Conservation (phyloP, 2,329 filamentous ascomycete genomes). For the Cladophialophora chaetospira region DNA sequence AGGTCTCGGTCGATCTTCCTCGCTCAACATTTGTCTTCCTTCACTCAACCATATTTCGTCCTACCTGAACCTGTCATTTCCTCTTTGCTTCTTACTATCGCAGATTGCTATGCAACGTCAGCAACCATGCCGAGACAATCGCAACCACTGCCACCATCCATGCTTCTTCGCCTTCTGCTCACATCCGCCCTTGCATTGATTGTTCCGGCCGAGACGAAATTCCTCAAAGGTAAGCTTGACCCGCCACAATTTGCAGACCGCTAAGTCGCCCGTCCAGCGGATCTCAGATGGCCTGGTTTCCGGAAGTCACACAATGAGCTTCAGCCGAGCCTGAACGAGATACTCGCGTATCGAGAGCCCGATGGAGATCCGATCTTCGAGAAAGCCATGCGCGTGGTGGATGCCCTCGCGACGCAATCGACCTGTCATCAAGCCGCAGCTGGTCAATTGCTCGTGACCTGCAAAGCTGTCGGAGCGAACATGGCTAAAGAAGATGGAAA, state of each 20-base stretch:
- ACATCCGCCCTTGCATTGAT: background rate
- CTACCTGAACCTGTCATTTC: background rate
- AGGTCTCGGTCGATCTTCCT: background rate
- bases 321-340: slow-evolving; percentile 22
- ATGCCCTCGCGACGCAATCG: slow-evolving; percentile 23
- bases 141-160: background rate
- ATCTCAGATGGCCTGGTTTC: slow-evolving; percentile 22
- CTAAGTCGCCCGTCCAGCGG: too few relatives aligned
- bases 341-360: slow-evolving; percentile 20
- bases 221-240: slow-evolving; percentile 23
- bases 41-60: background rate
- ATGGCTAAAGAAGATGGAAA: slow-evolving; percentile 30
- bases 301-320: slow-evolving; percentile 11
- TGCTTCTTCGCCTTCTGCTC: slow-evolving; percentile 2
- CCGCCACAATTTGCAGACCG: too few relatives aligned
- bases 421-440: slow-evolving; percentile 28
- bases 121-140: slow-evolving; percentile 1
- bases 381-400: slow-evolving; percentile 26
- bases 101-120: background rate
- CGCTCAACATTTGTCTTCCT: background rate
- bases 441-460: slow-evolving; percentile 24
- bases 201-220: slow-evolving; percentile 8
- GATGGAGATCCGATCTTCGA: slow-evolving; percentile 23
- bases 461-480: slow-evolving; percentile 21
- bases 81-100: background rate